Conservation (phyloP, 345 rosid species). For the Euphorbia lathyris region DNA sequence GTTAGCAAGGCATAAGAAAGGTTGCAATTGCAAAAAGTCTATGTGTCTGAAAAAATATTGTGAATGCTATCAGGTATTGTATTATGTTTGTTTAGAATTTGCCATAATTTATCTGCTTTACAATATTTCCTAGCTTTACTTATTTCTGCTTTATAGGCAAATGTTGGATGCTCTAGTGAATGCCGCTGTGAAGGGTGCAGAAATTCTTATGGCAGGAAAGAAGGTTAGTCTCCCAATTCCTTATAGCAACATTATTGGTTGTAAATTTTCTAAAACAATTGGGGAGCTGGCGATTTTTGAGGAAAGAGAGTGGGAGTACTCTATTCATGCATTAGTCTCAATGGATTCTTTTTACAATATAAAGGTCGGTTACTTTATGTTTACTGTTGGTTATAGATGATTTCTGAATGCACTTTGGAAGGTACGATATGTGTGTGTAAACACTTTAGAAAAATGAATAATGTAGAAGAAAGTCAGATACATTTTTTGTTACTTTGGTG, state of each 20-base stretch:
- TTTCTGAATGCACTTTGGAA: background rate
- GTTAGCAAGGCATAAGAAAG: conserved; percentile 56
- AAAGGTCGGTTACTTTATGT: background rate
- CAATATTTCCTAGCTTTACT: conserved; percentile 13
- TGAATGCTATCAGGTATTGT: conserved; percentile 65
- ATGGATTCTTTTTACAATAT: background rate
- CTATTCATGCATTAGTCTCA: background rate
- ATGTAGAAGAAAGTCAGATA: background rate
- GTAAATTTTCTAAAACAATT: background rate
- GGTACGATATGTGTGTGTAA: background rate
- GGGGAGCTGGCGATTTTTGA: background rate
- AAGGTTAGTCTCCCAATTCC: conserved; percentile 36
- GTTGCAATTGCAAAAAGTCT: conserved; percentile 70
- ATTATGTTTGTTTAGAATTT: conserved; percentile 3
- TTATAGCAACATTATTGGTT: background rate
- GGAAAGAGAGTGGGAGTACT: background rate
- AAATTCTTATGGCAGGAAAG: conserved; percentile 54
- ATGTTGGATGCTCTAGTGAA: conserved; percentile 60
- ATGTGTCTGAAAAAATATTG: conserved; percentile 64
- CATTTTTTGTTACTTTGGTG: background rate
- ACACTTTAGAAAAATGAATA: background rate
- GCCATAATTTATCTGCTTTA: background rate
- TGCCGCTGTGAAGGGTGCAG: conserved; percentile 68
- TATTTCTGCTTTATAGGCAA: conserved; percentile 29
- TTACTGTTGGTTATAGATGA: background rate